Conservation (phyloP, 164 flowering plant species). For the Dillenia suffruticosa region DNA sequence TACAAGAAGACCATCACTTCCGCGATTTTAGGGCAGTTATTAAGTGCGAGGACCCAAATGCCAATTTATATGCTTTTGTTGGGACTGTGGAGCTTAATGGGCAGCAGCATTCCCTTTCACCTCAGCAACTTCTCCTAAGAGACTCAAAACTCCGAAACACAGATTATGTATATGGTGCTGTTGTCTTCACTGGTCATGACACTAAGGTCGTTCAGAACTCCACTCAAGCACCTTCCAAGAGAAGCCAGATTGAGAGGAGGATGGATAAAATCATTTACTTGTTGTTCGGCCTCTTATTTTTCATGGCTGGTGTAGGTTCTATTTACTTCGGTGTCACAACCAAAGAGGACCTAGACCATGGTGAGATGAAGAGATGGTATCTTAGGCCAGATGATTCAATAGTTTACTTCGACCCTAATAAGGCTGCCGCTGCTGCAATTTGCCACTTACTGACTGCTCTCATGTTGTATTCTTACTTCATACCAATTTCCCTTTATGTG, state of each 20-base stretch:
- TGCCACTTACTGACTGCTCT: constrained; percentile 71
- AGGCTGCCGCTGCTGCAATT: constrained; percentile 54
- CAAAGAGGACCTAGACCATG: constrained; percentile 48
- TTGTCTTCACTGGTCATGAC: constrained; percentile 88
- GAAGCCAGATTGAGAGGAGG: constrained; percentile 79
- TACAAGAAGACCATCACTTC: constrained; percentile 51
- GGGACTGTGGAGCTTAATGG: constrained; percentile 73
- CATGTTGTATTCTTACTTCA: constrained; percentile 68
- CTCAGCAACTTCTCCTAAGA: constrained; percentile 87
- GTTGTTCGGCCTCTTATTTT: constrained; percentile 49
- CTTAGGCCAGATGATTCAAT: constrained; percentile 61
- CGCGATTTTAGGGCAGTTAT: constrained; percentile 58
- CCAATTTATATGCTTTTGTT: constrained; percentile 76
- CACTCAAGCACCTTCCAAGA: constrained; percentile 85
- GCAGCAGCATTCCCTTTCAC: constrained; percentile 54
- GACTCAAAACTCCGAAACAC: constrained; percentile 96
- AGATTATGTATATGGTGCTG: constrained; percentile 77
- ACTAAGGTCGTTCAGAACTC: constrained; percentile 92
- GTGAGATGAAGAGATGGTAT: constrained; percentile 71
- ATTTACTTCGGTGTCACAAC: constrained; percentile 69
- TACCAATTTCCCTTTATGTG: constrained; percentile 92
- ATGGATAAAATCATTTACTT: constrained; percentile 81
- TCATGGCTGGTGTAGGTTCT: constrained; percentile 62
- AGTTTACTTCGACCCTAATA: constrained; percentile 59
- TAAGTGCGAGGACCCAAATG: constrained; percentile 96